Percentiles rank a stretch among this genome's conserved stretches.
Evolutionary conservation across 2,329 filamentous ascomycete species (phyloP).

Genomic region (Fusarium domesticum): DNA sequence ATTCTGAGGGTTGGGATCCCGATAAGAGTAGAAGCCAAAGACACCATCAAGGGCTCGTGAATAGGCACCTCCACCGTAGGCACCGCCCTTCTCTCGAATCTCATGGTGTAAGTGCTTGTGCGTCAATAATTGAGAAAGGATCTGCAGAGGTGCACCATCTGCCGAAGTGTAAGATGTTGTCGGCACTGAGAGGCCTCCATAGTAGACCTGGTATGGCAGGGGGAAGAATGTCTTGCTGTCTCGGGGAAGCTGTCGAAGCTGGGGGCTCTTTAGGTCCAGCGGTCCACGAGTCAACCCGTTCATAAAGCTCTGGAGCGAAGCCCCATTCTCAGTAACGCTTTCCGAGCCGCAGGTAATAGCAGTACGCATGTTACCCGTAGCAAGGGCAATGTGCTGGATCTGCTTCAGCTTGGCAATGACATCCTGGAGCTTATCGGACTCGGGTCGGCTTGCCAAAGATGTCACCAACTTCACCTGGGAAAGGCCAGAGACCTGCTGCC

Average conservation of each 20-base stretch:
- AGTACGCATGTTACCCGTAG: constrained; percentile 66
- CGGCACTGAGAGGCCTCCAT: constrained; percentile 76
- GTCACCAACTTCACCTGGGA: constrained; percentile 85
- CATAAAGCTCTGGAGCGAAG: constrained; percentile 69
- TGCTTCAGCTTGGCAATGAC: constrained; percentile 79
- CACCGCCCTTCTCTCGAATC: constrained; percentile 95
- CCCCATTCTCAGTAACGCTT: constrained; percentile 66
- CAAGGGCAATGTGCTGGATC: constrained; percentile 77
- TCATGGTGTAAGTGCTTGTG: constrained; percentile 97
- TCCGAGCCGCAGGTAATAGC: constrained; percentile 83
- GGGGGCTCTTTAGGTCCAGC: constrained; percentile 40
- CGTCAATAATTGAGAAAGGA: constrained; percentile 86
- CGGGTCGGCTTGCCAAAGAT: constrained; percentile 68
- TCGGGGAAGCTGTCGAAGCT: constrained; percentile 38
- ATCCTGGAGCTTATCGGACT: constrained; percentile 67
- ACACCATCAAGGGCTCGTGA: constrained; percentile 75
- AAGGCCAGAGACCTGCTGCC: constrained; percentile 85
- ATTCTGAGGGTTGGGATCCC: constrained; percentile 91
- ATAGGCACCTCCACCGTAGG: constrained; percentile 90
- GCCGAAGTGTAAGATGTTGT: constrained; percentile 79
- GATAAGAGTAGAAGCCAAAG: constrained; percentile 95
- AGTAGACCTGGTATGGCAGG: constrained; percentile 95
- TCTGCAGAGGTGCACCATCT: constrained; percentile 75
- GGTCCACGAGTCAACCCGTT: constrained; percentile 24
- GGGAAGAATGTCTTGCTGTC: constrained; percentile 83